phyloP scores from a whole-genome alignment of 257 asterid genomes.

The Solanum ossicruentum region DNA sequence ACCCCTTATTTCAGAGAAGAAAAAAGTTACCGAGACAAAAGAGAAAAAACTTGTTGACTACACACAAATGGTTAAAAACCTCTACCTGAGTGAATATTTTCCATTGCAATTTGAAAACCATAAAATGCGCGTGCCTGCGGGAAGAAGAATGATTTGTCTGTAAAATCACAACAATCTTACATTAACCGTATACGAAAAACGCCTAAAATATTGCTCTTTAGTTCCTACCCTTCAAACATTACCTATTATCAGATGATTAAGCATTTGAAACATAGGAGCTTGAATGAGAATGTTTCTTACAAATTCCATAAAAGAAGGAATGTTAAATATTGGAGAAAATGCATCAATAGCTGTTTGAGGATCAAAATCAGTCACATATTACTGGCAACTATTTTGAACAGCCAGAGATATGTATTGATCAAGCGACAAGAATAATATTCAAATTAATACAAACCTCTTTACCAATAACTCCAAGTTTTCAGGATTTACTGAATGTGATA shows the following conservation, averaged over 20 bases:
- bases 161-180: neutral
- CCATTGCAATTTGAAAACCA: slow-evolving; percentile 79
- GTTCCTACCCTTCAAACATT: neutral
- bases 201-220: neutral
- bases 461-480: neutral
- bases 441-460: neutral
- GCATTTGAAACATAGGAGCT: neutral
- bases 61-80: slow-evolving; percentile 4
- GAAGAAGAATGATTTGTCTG: slow-evolving; percentile 4
- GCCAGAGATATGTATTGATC: neutral
- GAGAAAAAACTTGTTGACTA: neutral
- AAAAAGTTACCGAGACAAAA: neutral
- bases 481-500: neutral
- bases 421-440: neutral
- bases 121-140: slow-evolving; percentile 78
- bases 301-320: neutral
- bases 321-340: neutral
- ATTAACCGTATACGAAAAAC: neutral
- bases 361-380: neutral
- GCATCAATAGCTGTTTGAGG: neutral
- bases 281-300: neutral
- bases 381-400: neutral
- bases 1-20: neutral
- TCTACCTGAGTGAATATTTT: slow-evolving; percentile 74
- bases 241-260: neutral